Percentiles rank a stretch among this genome's conserved stretches.
Conservation (phyloP, 169 alveolate species). For the Babesia bigemina region DNA sequence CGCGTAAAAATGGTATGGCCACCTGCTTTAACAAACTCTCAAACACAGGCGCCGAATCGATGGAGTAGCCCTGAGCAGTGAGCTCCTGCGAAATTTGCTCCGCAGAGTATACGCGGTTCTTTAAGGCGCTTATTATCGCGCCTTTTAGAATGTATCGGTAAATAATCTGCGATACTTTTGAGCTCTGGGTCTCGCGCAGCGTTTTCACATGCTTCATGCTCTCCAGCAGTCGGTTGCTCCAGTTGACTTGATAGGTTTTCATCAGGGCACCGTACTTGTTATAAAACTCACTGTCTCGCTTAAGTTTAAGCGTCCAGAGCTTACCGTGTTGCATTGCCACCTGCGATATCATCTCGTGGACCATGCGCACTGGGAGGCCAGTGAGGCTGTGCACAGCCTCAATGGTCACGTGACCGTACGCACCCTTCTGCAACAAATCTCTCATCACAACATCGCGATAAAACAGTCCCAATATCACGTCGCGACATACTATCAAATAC, state of each 20-base stretch:
- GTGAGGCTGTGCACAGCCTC: constrained; percentile 54
- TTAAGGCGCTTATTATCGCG: constrained; percentile 28
- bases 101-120: constrained; percentile 37
- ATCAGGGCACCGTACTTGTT: constrained; percentile 19
- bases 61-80: constrained; percentile 44
- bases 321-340: constrained; percentile 64
- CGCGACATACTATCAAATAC: constrained; percentile 50
- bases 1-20: constrained; percentile 40
- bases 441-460: constrained; percentile 39
- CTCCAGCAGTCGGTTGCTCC: constrained; percentile 43
- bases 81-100: constrained; percentile 44
- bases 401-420: constrained; percentile 53
- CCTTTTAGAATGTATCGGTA: constrained; percentile 38
- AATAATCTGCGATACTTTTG: constrained; percentile 42
- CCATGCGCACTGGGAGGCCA: constrained; percentile 52
- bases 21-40: constrained; percentile 51
- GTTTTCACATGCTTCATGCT: constrained; percentile 42
- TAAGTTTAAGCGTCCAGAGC: constrained; percentile 53
- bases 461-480: constrained; percentile 45
- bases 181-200: constrained; percentile 25
- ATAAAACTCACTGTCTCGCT: constrained; percentile 47
- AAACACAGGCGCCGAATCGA: constrained; percentile 24
- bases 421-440: constrained; percentile 31
- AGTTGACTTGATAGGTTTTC: constrained; percentile 35
- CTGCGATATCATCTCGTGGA: constrained; percentile 42